A percentile compares a stretch with the other conserved stretches of the same genome.
These are phyloP conservation scores for Asterophora lycoperdoides DNA, from an alignment of 768 basidiomycete genomes.

Conservation along the genomic window DNA sequence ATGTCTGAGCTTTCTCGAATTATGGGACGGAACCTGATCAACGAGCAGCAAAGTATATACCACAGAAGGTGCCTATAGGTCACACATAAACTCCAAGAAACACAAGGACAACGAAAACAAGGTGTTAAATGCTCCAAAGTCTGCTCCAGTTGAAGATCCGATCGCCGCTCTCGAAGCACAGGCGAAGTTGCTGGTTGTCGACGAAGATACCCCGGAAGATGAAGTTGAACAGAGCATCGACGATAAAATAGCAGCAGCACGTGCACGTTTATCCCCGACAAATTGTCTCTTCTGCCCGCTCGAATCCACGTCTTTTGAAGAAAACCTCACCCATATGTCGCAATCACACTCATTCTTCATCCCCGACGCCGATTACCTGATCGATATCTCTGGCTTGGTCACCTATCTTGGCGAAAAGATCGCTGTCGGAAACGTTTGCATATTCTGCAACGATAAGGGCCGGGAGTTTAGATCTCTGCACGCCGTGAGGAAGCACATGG, in stretches of 20 bases:
- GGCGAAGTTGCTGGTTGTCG: constrained; percentile 17
- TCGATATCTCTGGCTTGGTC: constrained; percentile 79
- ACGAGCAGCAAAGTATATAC: constrained; percentile 76
- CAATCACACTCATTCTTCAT: constrained; percentile 88
- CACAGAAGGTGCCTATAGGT: constrained; percentile 82
- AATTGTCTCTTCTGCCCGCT: constrained; percentile 86
- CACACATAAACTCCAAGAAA: constrained; percentile 85
- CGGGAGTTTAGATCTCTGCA: constrained; percentile 80
- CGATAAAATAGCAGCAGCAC: constrained; percentile 68
- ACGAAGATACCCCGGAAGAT: constrained; percentile 37
- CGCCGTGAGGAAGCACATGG: constrained; percentile 93
- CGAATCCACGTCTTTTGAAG: constrained; percentile 46
- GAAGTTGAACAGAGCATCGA: constrained; percentile 60
- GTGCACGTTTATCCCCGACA: constrained; percentile 53
- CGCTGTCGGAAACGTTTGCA: constrained; percentile 87
- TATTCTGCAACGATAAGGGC: constrained; percentile 82
- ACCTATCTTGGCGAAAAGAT: constrained; percentile 90
- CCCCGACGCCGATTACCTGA: constrained; percentile 88
- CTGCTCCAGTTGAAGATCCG: constrained; percentile 10
- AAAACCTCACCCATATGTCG: constrained; percentile 86
- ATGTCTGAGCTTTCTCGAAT: constrained; percentile 29
- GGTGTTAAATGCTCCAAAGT: constrained; percentile 23
- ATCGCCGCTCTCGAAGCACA: constrained; percentile 15
- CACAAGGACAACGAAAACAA: constrained; percentile 77
- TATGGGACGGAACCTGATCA: not conserved